Base-by-base conservation (phyloP, 768 basidiomycete genomes). In the Kwoniella dendrophila region DNA sequence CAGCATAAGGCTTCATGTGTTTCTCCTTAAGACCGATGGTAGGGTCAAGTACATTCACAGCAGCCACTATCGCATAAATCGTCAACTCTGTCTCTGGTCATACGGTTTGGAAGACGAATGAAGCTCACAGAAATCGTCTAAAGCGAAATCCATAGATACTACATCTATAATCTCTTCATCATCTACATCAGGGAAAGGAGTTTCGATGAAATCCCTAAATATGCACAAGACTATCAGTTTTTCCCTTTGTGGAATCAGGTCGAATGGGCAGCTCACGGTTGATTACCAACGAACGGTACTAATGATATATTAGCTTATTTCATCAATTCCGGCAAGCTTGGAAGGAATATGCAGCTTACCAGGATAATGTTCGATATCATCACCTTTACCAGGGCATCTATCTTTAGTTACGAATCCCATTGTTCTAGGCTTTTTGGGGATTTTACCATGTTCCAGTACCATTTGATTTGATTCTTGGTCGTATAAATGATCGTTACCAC, bases 321-420 rank as follows among this genome's bases (percentile, higher is more conserved):
- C 48, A 27, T 12, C 0, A 34, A 62, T n/a, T 18, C 8, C 8
- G 8, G 36, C 8, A 38, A 38, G 36, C 8, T 8, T 44, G 20
- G 12, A 18, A 27, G 20, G 47, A 16, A 4, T 12, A 14, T 4
- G 6, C 16, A 51, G 49, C 72, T 70, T 30, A 78, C 76, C 62
- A 32, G 77, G 74, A 7, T 72, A 64, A 64, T 78, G 77, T 45
- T 73, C 71, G 43, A 75, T 69, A 62, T 78, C 77, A 60, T 78
- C 77, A 2, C 77, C 77, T 27, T 56, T 63, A 2, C 71, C 74
- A 12, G 67, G 68, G 61, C 74, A 70, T 50, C 49, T 60, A 45
- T 70, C 68, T 32, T 64, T 64, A 18, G 72, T 72, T n/a, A 71
- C 71, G 41, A 70, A 69, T 34, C 69, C 69, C 66, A 68, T 29